Conservation (phyloP, 805 yeast genomes). For the Henningerozyma blattae region DNA sequence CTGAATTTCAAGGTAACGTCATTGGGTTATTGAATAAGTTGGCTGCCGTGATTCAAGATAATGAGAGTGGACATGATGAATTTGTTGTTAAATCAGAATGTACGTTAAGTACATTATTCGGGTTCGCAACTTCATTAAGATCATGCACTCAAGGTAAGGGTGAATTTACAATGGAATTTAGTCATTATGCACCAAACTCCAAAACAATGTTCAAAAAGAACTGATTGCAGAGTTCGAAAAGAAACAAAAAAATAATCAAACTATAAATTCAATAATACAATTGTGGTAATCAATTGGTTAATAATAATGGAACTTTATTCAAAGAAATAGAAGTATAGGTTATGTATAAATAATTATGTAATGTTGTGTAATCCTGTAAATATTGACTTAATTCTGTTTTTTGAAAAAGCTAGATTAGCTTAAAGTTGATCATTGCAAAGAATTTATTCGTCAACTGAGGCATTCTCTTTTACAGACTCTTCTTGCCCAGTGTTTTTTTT, state of each 20-base stretch:
- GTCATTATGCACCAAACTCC: slow-evolving; percentile 84
- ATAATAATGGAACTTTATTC: no score
- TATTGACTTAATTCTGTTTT: no score
- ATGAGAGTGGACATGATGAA: slow-evolving; percentile 90
- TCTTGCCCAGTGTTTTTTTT: no score
- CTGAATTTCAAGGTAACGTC: slow-evolving; percentile 89
- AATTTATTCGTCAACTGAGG: no score
- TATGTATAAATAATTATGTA: no score
- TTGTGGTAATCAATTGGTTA: no score
- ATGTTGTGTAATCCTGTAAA: no score
- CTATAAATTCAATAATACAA: slow-evolving; percentile 16
- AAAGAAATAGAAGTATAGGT: no score
- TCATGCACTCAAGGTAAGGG: slow-evolving; percentile 99
- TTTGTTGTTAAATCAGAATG: slow-evolving; percentile 90
- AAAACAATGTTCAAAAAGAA: slow-evolving; percentile 80
- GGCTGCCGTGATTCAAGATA: slow-evolving; percentile 85
- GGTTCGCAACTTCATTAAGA: slow-evolving; percentile 88
- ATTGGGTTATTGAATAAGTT: slow-evolving; percentile 87
- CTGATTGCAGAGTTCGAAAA: slow-evolving; percentile 74
- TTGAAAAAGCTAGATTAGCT: no score
- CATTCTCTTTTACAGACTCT: no score
- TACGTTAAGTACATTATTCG: slow-evolving; percentile 92
- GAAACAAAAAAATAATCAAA: slow-evolving; percentile 31
- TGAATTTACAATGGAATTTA: slow-evolving; percentile 90
- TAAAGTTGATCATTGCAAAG: no score